Evolutionary conservation across 257 asterid species (phyloP).

Genomic region (Solanum dulcamara): DNA sequence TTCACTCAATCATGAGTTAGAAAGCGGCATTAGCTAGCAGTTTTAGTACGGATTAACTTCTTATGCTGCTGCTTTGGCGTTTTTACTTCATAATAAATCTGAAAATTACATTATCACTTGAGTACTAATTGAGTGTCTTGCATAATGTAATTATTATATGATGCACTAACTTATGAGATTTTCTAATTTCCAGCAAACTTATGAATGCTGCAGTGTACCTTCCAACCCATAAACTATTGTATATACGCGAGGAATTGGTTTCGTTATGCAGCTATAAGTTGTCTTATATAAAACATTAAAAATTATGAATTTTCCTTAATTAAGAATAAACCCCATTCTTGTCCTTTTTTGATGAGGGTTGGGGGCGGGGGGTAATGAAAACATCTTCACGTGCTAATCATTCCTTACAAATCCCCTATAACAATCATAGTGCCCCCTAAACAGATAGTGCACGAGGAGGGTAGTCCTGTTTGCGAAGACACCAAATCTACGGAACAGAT

Average conservation of each 20-base stretch:
- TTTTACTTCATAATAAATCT: background rate
- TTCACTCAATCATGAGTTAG: background rate
- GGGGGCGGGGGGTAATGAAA: background rate
- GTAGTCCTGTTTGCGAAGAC: background rate
- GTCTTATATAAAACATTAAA: background rate
- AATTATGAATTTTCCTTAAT: background rate
- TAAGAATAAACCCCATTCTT: background rate
- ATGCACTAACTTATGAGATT: background rate
- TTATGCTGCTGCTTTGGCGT: background rate
- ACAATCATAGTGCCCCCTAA: background rate
- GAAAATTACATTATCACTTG: background rate
- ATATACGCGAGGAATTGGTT: no score
- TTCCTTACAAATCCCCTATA: background rate
- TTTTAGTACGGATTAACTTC: no score
- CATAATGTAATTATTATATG: background rate
- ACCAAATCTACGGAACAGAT: background rate
- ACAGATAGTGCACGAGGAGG: background rate
- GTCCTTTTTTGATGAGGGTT: background rate
- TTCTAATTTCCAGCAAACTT: background rate
- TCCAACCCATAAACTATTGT: background rate
- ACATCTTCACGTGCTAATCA: background rate
- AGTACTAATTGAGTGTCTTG: background rate
- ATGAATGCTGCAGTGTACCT: background rate
- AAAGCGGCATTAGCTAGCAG: background rate
- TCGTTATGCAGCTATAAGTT: background rate